A percentile compares a stretch with the other conserved stretches of the same genome.
phyloP scores from a whole-genome alignment of 1,284 basidiomycete genomes.

The Puccinia hordei region DNA sequence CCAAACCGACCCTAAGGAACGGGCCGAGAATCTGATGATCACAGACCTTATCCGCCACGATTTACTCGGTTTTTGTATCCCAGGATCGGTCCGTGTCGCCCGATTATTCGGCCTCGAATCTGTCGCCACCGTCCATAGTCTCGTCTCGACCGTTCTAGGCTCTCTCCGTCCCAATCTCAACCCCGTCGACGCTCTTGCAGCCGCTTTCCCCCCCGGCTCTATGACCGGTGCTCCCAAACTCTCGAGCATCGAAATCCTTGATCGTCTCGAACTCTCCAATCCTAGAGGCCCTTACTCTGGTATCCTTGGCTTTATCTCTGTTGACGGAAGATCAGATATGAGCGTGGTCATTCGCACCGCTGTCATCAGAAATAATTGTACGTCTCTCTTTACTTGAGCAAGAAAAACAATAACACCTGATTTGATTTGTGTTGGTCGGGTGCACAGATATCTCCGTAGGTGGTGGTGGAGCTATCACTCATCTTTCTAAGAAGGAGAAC shows the following conservation, averaged over 20 bases:
- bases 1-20: conserved; percentile 79
- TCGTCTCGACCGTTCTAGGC: conserved; percentile 91
- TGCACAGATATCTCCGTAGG: conserved; percentile 67
- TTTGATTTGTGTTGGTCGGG: conserved; percentile 35
- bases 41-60: conserved; percentile 95
- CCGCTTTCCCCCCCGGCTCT: conserved; percentile 88
- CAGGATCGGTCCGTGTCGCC: conserved; percentile 74
- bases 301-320: conserved; percentile 84
- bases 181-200: conserved; percentile 72
- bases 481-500: conserved; percentile 77
- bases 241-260: conserved; percentile 85
- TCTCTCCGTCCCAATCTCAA: conserved; percentile 62
- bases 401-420: not conserved
- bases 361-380: conserved; percentile 69
- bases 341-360: conserved; percentile 94
- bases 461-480: conserved; percentile 94
- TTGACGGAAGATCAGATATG: conserved; percentile 86
- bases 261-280: conserved; percentile 72
- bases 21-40: conserved; percentile 98
- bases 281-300: conserved; percentile 81
- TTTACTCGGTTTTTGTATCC: conserved; percentile 71
- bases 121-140: conserved; percentile 84
- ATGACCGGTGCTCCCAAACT: conserved; percentile 99
- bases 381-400: not conserved
- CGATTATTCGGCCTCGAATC: conserved; percentile 87